A percentile compares a stretch with the other conserved stretches of the same genome.
Evolutionary conservation across 192 early-diverging fungal genomes (phyloP).

Genomic region (Backusella mclennaniae): DNA sequence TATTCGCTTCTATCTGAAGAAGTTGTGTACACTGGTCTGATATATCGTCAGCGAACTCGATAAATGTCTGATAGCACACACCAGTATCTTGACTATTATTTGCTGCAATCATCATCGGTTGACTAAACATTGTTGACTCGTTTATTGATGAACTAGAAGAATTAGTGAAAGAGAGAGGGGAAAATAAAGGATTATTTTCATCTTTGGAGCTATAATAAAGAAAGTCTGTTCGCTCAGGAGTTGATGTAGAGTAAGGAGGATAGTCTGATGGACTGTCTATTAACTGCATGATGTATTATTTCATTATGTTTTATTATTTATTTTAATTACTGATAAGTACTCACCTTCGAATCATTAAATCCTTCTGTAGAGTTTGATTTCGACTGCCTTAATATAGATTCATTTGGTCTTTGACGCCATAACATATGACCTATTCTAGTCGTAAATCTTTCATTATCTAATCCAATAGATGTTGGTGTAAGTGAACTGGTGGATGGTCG

Average conservation of each 20-base stretch:
- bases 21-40: neutral
- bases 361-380: neutral
- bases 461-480: neutral
- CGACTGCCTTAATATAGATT: slow-evolving; percentile 4
- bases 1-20: neutral
- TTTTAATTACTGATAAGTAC: neutral
- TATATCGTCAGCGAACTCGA: neutral
- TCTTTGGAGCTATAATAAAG: neutral
- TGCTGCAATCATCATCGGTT: neutral
- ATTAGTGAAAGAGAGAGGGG: slow-evolving; percentile 9
- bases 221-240: slow-evolving; percentile 17
- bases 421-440: slow-evolving; percentile 9
- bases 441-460: neutral
- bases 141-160: neutral
- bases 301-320: neutral
- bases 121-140: neutral
- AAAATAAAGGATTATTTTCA: slow-evolving; percentile 1
- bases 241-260: slow-evolving; percentile 4
- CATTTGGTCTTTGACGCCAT: neutral
- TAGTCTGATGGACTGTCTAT: neutral
- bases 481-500: slow-evolving; percentile 10
- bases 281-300: neutral
- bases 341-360: neutral
- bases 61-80: neutral
- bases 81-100: neutral